Percentiles rank a stretch among this genome's conserved stretches.
These are phyloP conservation scores for Triadica sebifera DNA, from an alignment of 345 rosid species.

Conservation along the genomic window DNA sequence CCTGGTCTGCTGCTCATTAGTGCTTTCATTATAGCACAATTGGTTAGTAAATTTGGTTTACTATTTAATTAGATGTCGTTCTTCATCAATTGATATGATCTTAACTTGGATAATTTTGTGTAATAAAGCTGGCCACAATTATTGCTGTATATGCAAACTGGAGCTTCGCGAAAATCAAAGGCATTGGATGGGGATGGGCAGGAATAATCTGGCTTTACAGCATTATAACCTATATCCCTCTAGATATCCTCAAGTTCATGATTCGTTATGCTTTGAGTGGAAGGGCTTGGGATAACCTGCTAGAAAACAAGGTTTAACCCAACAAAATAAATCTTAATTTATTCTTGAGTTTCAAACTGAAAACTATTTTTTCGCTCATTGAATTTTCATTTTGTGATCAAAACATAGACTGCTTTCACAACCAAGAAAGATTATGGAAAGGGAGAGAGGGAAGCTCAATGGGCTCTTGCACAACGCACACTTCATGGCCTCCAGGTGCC, in stretches of 20 bases:
- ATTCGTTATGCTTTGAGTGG: slow-evolving; percentile 79
- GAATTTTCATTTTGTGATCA: too few relatives aligned
- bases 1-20: slow-evolving; percentile 58
- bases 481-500: slow-evolving; percentile 53
- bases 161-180: slow-evolving; percentile 75
- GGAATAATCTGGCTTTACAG: slow-evolving; percentile 85
- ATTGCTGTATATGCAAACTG: slow-evolving; percentile 71
- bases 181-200: slow-evolving; percentile 96
- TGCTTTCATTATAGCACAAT: slow-evolving; percentile 70
- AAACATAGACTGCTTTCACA: slow-evolving; percentile 66
- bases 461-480: slow-evolving; percentile 70
- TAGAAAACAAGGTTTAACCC: slow-evolving; percentile 72
- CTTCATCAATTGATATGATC: neutral
- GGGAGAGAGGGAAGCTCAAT: slow-evolving; percentile 75
- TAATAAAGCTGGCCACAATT: slow-evolving; percentile 57
- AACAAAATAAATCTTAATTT: neutral
- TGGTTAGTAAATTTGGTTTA: slow-evolving; percentile 28
- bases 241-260: slow-evolving; percentile 69
- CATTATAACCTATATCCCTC: slow-evolving; percentile 65
- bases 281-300: slow-evolving; percentile 71
- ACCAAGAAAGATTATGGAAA: slow-evolving; percentile 73
- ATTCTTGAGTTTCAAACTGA: too few relatives aligned
- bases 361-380: too few relatives aligned
- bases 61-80: neutral
- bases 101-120: neutral